phyloP scores from a whole-genome alignment of 2,329 filamentous ascomycete genomes.

The Cladosporium sp. region DNA sequence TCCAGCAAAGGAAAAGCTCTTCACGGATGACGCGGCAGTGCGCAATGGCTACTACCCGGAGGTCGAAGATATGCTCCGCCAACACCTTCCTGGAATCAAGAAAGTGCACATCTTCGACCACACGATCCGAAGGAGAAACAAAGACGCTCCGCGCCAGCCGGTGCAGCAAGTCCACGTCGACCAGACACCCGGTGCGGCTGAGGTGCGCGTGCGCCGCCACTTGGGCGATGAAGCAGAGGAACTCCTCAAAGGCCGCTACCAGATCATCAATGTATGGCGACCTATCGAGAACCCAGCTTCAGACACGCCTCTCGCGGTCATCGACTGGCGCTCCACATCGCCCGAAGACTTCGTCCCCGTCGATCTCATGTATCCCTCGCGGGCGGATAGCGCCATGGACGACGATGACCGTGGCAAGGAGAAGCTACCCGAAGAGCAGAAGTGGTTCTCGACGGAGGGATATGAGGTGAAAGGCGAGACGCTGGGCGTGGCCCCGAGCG shows the following conservation, averaged over 20 bases:
- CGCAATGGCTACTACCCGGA: slow-evolving; percentile 61
- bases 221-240: slow-evolving; percentile 58
- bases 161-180: slow-evolving; percentile 72
- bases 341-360: slow-evolving; percentile 61
- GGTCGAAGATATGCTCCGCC: slow-evolving; percentile 58
- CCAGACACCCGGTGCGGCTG: slow-evolving; percentile 65
- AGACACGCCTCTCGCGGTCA: slow-evolving; percentile 67
- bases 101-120: slow-evolving; percentile 72
- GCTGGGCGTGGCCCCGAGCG: slow-evolving; percentile 58
- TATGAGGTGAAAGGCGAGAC: slow-evolving; percentile 67
- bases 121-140: slow-evolving; percentile 61
- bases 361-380: slow-evolving; percentile 62
- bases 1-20: slow-evolving; percentile 56
- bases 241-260: slow-evolving; percentile 59
- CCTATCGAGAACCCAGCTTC: slow-evolving; percentile 65
- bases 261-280: slow-evolving; percentile 72
- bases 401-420: slow-evolving; percentile 62
- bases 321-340: slow-evolving; percentile 62
- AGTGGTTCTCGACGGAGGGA: slow-evolving; percentile 53
- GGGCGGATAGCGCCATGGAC: slow-evolving; percentile 40
- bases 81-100: slow-evolving; percentile 56
- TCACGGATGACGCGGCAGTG: slow-evolving; percentile 58
- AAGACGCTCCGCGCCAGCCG: slow-evolving; percentile 60
- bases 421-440: slow-evolving; percentile 51
- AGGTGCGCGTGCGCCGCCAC: slow-evolving; percentile 62